Evolutionary conservation across 768 basidiomycete genomes (phyloP), one percentile per base, ranked within the genome.

Genomic region (Mycena crocata): DNA sequence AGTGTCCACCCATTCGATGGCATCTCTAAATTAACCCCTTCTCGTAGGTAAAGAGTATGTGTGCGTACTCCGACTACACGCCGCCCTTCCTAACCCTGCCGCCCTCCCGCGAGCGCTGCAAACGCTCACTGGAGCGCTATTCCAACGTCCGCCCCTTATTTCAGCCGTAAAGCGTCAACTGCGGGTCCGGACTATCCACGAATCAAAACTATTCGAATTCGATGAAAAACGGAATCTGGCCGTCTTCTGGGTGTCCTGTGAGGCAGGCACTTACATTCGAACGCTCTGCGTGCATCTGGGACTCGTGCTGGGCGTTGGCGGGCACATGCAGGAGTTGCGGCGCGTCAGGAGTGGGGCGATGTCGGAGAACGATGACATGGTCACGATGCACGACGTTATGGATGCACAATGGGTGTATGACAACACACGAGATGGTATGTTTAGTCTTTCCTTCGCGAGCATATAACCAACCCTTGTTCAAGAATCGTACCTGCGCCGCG

Each of bases 271-370:
- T n/a, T 94, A 94, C 70, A 94, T 94, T 71, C 92, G 98, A 77
- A 99, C 98, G 1, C 86, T 99, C 48, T 99, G 98, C 78, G 98
- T 99, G 17, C 98, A 99, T 80, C 83, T 99, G 58, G 98, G 98
- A 64, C 85, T 99, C 56, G 67, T 99, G 44, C 84, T 98, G 39
- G 98, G 98, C 67, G 97, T 99, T 31, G 98, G 98, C 26, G 98
- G 96, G n/a, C 98, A 99, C 80, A 99, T 99, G 98, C 97, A 99
- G 82, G 98, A 99, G 78, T 86, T 99, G 64, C 87, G 98, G 72
- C 84, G 98, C 73, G 97, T 99, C 17, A 84, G 98, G 70, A 94
- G 92, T 76, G 98, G 98, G 73, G 97, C 96, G 52, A 91, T 98
- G 88, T 94, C 93, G 52, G 98, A 99, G 83, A 96, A 94, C 76